Evolutionary conservation across 768 basidiomycete genomes (phyloP), one percentile per base, ranked within the genome.

Genomic region (Boletales sp.): DNA sequence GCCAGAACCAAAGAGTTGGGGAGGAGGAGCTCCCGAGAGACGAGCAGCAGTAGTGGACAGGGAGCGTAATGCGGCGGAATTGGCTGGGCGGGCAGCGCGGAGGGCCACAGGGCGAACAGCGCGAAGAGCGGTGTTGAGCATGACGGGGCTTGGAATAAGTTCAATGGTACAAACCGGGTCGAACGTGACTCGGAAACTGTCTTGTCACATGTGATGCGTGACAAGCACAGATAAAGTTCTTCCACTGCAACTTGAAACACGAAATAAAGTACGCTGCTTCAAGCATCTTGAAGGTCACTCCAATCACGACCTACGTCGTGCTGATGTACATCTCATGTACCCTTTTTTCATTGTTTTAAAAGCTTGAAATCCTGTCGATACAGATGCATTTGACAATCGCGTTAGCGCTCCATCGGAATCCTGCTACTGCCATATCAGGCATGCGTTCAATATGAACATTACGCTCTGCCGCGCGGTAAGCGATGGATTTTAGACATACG

Each of bases 1-100:
- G 65, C 90, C 90, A 44, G 78, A 63, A 55, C 90, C 90, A 56
- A 74, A 86, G 56, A 92, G 72, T 48, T 79, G 73, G 43, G 89
- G 87, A 51, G 83, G 73, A 14, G 80, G 75, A 31, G 83, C 69
- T 34, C 72, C 84, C 7, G 87, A 87, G 43, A 72, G 70, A 41
- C 76, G 76, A 48, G 75, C 71, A 31, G 79, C 62, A 30, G 80
- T 80, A 37, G 76, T 75, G 34, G 86, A 85, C 58, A 90, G 76
- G 8, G 80, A 68, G 56, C 88, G 84, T 31, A 77, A 45, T 10
- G 74, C 52, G 46, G 57, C 48, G 15, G 63, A 51, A 8, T 61
- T 65, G 30, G 50, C 45, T 42, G 61, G 43, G 50, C 53, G 66
- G 43, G 50, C 30, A 40, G 40, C 47, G 11, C 57, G 66, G 29